phyloP scores from a whole-genome alignment of 2,329 filamentous ascomycete genomes.

The Thermochaetoides dissita region DNA sequence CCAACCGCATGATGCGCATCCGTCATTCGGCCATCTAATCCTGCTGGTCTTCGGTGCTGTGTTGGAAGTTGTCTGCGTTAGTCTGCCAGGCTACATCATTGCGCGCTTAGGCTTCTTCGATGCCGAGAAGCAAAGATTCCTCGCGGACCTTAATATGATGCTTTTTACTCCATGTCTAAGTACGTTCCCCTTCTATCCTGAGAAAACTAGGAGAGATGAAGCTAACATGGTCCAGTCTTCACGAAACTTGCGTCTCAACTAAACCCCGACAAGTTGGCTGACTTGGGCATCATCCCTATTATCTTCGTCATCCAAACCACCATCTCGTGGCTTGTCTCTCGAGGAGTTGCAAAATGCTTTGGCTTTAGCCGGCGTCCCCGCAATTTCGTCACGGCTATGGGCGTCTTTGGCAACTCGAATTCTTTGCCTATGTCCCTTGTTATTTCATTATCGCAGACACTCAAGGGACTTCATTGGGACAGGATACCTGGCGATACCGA shows the following conservation, averaged over 20 bases:
- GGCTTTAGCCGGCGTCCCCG: conserved; percentile 70
- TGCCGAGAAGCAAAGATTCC: conserved; percentile 88
- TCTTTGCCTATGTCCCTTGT: conserved; percentile 94
- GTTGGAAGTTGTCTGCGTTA: conserved; percentile 88
- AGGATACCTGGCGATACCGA: conserved; percentile 84
- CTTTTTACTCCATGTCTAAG: conserved; percentile 94
- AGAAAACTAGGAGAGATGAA: too few relatives aligned
- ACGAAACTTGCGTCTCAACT: conserved; percentile 92
- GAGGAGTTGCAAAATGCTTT: conserved; percentile 57
- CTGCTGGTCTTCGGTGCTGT: conserved; percentile 90
- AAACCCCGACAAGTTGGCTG: conserved; percentile 75
- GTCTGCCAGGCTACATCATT: conserved; percentile 83
- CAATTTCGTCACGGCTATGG: conserved; percentile 97
- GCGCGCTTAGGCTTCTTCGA: conserved; percentile 86
- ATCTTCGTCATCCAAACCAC: conserved; percentile 83
- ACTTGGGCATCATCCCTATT: conserved; percentile 85
- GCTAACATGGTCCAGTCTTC: conserved; percentile 50
- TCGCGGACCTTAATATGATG: conserved; percentile 90
- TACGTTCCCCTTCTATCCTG: conserved; percentile 30
- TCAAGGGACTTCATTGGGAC: conserved; percentile 88
- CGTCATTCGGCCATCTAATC: conserved; percentile 53
- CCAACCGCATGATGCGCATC: conserved; percentile 40
- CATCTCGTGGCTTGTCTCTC: conserved; percentile 69
- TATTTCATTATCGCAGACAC: conserved; percentile 80
- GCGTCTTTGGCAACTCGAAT: conserved; percentile 89